Conservation (phyloP, 1,284 basidiomycete species). For the Boletus smithii region DNA sequence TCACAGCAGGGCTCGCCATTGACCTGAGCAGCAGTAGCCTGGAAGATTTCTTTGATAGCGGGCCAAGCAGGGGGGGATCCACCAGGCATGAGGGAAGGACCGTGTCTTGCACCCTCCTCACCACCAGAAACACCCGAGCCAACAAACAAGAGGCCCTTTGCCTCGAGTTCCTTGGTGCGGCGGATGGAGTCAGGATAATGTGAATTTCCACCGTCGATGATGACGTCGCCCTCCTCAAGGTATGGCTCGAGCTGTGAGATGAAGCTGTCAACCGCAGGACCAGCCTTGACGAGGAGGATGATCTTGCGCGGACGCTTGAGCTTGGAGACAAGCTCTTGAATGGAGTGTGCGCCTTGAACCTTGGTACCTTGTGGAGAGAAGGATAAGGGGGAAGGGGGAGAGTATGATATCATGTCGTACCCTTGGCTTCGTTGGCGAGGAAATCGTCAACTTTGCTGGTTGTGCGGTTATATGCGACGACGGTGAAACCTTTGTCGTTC, state of each 20-base stretch:
- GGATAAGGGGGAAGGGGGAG: constrained; percentile 11
- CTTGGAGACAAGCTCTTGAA: constrained; percentile 84
- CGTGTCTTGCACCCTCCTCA: constrained; percentile 97
- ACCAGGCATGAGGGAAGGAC: constrained; percentile 99
- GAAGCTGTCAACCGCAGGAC: constrained; percentile 75
- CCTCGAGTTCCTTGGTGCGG: constrained; percentile 88
- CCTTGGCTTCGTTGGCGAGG: constrained; percentile 96
- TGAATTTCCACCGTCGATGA: constrained; percentile 99
- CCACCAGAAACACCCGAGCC: constrained; percentile 99
- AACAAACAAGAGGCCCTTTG: constrained; percentile 94
- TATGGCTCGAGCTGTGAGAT: constrained; percentile 68
- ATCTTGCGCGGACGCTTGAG: constrained; percentile 87
- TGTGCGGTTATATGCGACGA: constrained; percentile 97
- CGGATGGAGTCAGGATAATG: constrained; percentile 99
- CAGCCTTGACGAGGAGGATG: constrained; percentile 93
- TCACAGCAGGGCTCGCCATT: constrained; percentile 98
- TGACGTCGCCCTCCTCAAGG: constrained; percentile 82
- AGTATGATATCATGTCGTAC: constrained; percentile 44
- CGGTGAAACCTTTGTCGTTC: constrained; percentile 99
- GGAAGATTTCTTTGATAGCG: constrained; percentile 97
- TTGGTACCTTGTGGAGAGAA: constrained; percentile 71
- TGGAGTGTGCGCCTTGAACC: constrained; percentile 90
- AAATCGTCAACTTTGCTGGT: constrained; percentile 95
- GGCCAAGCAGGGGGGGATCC: constrained; percentile 95
- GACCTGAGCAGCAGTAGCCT: constrained; percentile 94